These are phyloP conservation scores for Isatis lusitanica DNA, from an alignment of 441 rosid species.

Conservation along the genomic window DNA sequence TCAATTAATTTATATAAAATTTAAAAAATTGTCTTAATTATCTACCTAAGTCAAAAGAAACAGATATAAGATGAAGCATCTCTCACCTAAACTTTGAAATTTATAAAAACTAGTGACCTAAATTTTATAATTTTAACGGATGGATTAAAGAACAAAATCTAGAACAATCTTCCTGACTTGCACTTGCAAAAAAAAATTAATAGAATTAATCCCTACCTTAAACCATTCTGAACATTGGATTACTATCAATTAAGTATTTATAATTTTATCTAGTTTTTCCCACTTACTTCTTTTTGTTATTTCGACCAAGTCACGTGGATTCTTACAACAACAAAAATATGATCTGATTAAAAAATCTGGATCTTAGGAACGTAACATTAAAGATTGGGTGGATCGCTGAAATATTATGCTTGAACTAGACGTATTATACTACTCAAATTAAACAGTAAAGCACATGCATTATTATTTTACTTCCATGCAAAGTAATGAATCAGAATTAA, in stretches of 20 bases:
- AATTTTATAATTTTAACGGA: background rate
- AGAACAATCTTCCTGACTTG: background rate
- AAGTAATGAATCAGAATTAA: background rate
- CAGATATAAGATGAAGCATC: background rate
- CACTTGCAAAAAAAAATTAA: background rate
- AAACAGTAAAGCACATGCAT: conserved; percentile 1
- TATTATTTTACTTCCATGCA: background rate
- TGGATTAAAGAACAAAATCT: background rate
- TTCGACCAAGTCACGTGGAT: conserved; percentile 1
- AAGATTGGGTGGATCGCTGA: background rate
- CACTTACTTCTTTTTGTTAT: background rate
- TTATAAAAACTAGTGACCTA: background rate
- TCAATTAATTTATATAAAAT: background rate
- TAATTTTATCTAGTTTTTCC: background rate
- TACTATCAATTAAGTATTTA: background rate
- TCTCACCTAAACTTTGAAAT: too few species aligned
- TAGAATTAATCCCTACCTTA: background rate
- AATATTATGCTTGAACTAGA: background rate
- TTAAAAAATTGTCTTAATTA: background rate
- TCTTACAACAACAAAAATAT: background rate
- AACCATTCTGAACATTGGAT: background rate
- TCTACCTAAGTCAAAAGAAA: background rate
- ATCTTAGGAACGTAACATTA: background rate
- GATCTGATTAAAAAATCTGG: conserved; percentile 4
- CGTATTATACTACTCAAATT: background rate